Evolutionary conservation across 2,329 filamentous ascomycete genomes (phyloP), one percentile per base, ranked within the genome.

Genomic region (Teratosphaeria zuluensis): DNA sequence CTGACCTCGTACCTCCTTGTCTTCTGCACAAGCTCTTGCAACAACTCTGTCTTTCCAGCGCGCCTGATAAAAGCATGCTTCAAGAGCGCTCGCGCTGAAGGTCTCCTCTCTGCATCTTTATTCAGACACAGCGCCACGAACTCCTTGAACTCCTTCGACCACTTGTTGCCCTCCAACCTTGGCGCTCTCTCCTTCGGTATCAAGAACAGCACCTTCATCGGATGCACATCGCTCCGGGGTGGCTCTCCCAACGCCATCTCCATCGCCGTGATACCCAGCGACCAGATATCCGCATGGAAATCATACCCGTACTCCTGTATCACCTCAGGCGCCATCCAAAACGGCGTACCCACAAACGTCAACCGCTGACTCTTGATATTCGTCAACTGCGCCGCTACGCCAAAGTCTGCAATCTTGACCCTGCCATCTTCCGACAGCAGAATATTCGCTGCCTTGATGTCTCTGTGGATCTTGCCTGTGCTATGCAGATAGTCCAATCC

Each of bases 361-460:
- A 97, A 92, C 57, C 94, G 85, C 73, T 96, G 91, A 2, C 92
- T 96, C 75, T 96, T 96, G 77, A 97, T 95, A 71, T 96, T 96
- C 61, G 90, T 95, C 68, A 99, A 80, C 73, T 99, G 94, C 32
- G 94, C 92, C 7, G 94, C 94, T 51, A 99, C 94, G 60, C 94
- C 94, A 71, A 99, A 99, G 75, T 99, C 92, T 48, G 92, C 92
- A 65, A 97, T 80, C 79, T 97, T 97, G 72, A 97, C 92, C 70
- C 90, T 92, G 69, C 92, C 92, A 3, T 83, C 81, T 66, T 92
- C 87, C 0, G 91, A 94, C n/a, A 97, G 81, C n/a, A 97, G 81
- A 33, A 96, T 85, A 65, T 97, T 97, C 59, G 92, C 92, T 16
- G 92, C 92, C 75, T 97, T 97, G 78, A 97, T 95, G 69, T 97